phyloP scores from a whole-genome alignment of 2,329 filamentous ascomycete genomes.

The Aspergillus viridinutans region DNA sequence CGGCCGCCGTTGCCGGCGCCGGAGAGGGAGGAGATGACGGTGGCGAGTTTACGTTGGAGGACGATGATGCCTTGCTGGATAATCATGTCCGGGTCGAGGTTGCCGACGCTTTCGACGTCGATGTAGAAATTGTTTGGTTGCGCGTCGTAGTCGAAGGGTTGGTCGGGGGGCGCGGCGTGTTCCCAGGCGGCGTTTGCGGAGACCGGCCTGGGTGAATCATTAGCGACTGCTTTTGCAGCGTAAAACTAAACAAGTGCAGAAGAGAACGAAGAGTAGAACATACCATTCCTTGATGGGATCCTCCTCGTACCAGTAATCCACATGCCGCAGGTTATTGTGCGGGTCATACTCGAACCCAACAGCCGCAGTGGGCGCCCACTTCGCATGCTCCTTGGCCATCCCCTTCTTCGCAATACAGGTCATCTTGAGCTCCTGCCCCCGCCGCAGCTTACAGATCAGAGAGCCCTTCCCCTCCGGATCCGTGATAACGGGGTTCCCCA shows the following conservation, averaged over 20 bases:
- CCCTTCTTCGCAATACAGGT: conserved; percentile 96
- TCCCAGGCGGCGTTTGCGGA: conserved; percentile 60
- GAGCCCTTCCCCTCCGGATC: conserved; percentile 78
- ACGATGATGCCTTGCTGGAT: conserved; percentile 84
- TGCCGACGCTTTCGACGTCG: conserved; percentile 85
- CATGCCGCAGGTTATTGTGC: conserved; percentile 88
- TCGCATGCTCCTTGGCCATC: conserved; percentile 97
- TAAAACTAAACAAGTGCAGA: not conserved
- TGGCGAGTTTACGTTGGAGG: conserved; percentile 84
- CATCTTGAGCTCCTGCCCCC: conserved; percentile 84
- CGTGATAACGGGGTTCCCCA: conserved; percentile 77
- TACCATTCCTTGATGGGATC: conserved; percentile 81
- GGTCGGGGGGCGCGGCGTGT: conserved; percentile 72
- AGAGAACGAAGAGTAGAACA: conserved; percentile 26
- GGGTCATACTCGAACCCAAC: conserved; percentile 98
- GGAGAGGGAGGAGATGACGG: conserved; percentile 64
- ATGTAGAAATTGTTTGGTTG: conserved; percentile 84
- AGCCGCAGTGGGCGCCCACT: conserved; percentile 90
- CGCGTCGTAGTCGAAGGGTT: conserved; percentile 87
- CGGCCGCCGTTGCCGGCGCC: conserved; percentile 51
- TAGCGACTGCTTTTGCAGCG: not conserved
- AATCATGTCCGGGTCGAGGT: conserved; percentile 83
- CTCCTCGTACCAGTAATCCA: conserved; percentile 92
- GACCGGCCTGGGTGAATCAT: conserved; percentile 27
- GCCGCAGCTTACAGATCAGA: conserved; percentile 84